These are phyloP conservation scores for Neurospora intermedia DNA, from an alignment of 495 filamentous ascomycete genomes.

Conservation along the genomic window DNA sequence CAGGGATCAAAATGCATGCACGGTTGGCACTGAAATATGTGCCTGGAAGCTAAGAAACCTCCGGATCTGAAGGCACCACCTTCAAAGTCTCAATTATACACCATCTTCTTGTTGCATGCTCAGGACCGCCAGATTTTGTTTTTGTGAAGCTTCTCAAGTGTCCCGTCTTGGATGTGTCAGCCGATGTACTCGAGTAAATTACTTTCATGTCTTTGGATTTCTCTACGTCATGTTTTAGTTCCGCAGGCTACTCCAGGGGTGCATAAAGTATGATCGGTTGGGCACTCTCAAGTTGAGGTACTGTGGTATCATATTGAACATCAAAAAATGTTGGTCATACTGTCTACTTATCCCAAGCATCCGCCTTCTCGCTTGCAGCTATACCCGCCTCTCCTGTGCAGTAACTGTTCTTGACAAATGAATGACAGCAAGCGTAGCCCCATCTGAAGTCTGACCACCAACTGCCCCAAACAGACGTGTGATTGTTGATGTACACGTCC, in stretches of 20 bases:
- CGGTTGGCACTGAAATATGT: conserved; percentile 11
- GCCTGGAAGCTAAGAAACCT: conserved; percentile 5
- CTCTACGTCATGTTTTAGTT: background rate
- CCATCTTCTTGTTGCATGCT: background rate
- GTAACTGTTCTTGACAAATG: conserved; percentile 87
- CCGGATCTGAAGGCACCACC: conserved; percentile 4
- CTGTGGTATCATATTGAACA: conserved; percentile 19
- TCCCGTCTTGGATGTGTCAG: background rate
- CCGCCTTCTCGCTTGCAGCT: conserved; percentile 32
- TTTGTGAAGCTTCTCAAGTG: background rate
- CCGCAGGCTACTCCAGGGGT: background rate
- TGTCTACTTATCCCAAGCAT: conserved; percentile 17
- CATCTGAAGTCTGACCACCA: conserved; percentile 95
- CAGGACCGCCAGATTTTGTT: background rate
- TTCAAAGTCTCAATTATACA: conserved; percentile 6
- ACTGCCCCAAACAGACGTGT: conserved; percentile 88
- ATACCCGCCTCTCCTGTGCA: conserved; percentile 87
- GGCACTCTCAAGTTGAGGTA: background rate
- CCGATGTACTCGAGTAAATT: background rate
- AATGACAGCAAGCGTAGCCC: conserved; percentile 97
- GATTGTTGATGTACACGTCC: conserved; percentile 81
- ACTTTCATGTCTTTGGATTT: background rate
- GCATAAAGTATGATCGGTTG: background rate
- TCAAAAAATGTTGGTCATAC: background rate
- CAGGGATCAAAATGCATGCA: conserved; percentile 21